Conservation (phyloP, 768 basidiomycete species). For the Fomitopsis serialis region DNA sequence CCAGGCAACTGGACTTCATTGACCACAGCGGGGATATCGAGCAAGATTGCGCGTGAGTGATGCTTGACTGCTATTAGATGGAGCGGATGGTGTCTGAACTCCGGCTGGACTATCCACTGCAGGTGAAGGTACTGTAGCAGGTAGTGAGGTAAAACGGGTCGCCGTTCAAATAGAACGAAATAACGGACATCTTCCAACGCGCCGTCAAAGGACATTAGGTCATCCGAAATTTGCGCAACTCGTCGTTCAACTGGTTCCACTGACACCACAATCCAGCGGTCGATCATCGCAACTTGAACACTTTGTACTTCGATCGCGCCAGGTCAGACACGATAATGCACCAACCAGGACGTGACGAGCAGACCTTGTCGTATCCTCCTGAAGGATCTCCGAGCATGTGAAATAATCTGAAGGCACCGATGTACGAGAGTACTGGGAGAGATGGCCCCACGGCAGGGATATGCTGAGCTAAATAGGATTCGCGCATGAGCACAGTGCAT, state of each 20-base stretch:
- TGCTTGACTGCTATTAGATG: conserved; percentile 19
- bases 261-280: conserved; percentile 44
- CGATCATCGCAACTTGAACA: conserved; percentile 39
- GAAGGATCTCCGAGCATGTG: conserved; percentile 4
- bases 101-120: neutral
- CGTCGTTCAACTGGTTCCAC: conserved; percentile 41
- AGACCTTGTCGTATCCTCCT: conserved; percentile 13
- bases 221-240: conserved; percentile 42
- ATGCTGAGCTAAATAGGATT: conserved; percentile 11
- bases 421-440: conserved; percentile 16
- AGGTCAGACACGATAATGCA: neutral
- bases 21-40: conserved; percentile 16
- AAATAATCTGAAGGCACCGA: conserved; percentile 7
- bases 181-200: conserved; percentile 33
- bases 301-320: conserved; percentile 7
- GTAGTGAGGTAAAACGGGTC: neutral
- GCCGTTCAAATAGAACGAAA: neutral
- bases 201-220: conserved; percentile 38
- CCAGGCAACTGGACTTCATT: conserved; percentile 19
- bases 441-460: conserved; percentile 19
- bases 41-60: conserved; percentile 23
- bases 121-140: neutral
- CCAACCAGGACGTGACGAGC: neutral
- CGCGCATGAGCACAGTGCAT: neutral
- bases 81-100: conserved; percentile 11